Base-by-base conservation (phyloP, 2,329 filamentous ascomycete genomes). In the Aureobasidium sp. region DNA sequence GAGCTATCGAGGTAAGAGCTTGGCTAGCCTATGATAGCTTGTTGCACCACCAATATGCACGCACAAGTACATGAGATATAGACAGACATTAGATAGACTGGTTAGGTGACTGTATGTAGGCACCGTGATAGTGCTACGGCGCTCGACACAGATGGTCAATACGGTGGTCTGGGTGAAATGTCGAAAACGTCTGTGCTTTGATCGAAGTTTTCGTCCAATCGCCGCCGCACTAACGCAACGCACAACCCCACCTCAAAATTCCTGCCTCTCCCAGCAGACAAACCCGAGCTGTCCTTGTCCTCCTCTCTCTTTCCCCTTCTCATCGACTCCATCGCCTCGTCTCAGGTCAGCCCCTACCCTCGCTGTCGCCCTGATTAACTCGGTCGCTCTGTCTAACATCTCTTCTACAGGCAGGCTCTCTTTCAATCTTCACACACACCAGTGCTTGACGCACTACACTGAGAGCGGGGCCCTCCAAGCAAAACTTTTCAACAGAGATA, bases 371-470 rank as follows among this genome's bases (percentile, higher is more conserved):
- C 27, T 27, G 55, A 17, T 44, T 32, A 29, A 20, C 9, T 36
- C 63, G 24, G 27, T 52, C 48, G 63, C 64, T 59, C 37, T 20
- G 20, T 20, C 20, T 20, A 20, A 59, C 56, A 41, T 29, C 36
- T 62, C 20, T n/a, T 20, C 26, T 46, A 26, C 63, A 69, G 66
- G 68, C 68, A 69, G 69, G 65, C 69, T 67, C 68, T 60, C 59
- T 50, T 59, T 61, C 62, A 63, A 61, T 63, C n/a, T 43, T 37
- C 44, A 39, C n/a, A 44, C 34, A n/a, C n/a, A 39, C 13, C 24
- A 59, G 62, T 63, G 62, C 62, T 63, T 59, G 62, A 63, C 46
- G 62, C 56, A 60, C 63, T 64, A 50, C 63, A 69, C 66, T 67
- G 59, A 60, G 67, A 67, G 68, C 66, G 69, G 69, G 68, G 68